phyloP scores from a whole-genome alignment of 768 basidiomycete genomes.

The Lactarius hatsudake region DNA sequence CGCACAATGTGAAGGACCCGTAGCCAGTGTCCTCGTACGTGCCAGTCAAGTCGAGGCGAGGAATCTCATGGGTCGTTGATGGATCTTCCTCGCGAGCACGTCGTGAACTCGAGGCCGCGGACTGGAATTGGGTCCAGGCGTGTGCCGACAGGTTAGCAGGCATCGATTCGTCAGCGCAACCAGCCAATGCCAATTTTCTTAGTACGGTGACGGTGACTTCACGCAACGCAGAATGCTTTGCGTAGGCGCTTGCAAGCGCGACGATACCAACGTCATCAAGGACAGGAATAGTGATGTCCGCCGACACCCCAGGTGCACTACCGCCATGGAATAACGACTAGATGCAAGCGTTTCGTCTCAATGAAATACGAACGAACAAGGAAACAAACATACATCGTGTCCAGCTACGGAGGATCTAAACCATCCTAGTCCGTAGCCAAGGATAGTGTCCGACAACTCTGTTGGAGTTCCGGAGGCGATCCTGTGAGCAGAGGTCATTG shows the following conservation, averaged over 20 bases:
- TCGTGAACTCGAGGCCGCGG: neutral
- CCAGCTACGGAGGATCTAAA: constrained; percentile 37
- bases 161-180: neutral
- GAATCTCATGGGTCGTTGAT: neutral
- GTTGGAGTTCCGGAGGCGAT: too few relatives aligned
- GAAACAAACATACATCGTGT: constrained; percentile 37
- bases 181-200: neutral
- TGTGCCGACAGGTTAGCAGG: too few relatives aligned
- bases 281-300: too few relatives aligned
- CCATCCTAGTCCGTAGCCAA: constrained; percentile 47
- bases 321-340: constrained; percentile 40
- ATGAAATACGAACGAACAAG: neutral
- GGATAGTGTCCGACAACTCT: constrained; percentile 26
- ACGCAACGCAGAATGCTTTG: neutral
- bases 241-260: neutral
- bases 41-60: too few relatives aligned
- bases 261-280: too few relatives aligned
- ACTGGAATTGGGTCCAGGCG: too few relatives aligned
- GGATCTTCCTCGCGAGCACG: neutral
- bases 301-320: constrained; percentile 36
- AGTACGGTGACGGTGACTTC: neutral
- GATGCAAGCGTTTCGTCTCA: neutral
- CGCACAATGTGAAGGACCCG: too few relatives aligned
- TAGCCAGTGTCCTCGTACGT: too few relatives aligned
- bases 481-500: constrained; percentile 34